phyloP scores from a whole-genome alignment of 306 rosid species.

The Cucurbita moschata region DNA sequence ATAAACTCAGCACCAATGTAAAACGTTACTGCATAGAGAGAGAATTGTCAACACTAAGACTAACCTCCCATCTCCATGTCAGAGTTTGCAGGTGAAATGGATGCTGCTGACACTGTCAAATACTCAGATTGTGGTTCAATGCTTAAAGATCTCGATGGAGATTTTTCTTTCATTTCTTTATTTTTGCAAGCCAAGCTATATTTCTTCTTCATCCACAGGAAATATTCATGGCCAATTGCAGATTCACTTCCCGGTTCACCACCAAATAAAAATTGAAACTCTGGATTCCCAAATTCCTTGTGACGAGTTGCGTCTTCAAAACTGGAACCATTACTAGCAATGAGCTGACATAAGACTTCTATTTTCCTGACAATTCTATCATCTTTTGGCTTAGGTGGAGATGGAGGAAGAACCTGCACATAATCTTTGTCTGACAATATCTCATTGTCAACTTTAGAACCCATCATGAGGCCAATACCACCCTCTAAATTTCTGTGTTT shows the following conservation, averaged over 20 bases:
- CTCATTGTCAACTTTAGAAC: constrained; percentile 12
- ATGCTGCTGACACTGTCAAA: constrained; percentile 18
- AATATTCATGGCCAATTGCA: constrained; percentile 30
- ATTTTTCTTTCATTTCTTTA: constrained; percentile 13
- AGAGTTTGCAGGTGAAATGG: constrained; percentile 42
- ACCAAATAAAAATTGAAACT: constrained; percentile 39
- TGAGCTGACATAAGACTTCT: constrained; percentile 38
- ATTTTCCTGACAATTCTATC: constrained; percentile 23
- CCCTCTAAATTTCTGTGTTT: constrained; percentile 16
- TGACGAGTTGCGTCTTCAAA: constrained; percentile 29
- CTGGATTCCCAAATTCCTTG: constrained; percentile 34
- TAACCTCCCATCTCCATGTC: constrained; percentile 99
- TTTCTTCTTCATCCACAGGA: constrained; percentile 46
- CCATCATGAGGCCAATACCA: constrained; percentile 21
- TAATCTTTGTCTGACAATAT: constrained; percentile 7
- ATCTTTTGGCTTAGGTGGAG: constrained; percentile 37
- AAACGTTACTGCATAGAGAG: background rate
- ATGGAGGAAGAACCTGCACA: constrained; percentile 18
- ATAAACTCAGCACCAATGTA: background rate
- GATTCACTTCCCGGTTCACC: constrained; percentile 46
- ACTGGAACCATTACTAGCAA: constrained; percentile 28
- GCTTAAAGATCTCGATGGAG: constrained; percentile 5
- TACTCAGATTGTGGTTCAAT: constrained; percentile 14
- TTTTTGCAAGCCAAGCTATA: constrained; percentile 23
- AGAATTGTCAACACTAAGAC: constrained; percentile 15